Evolutionary conservation across 2,329 filamentous ascomycete species (phyloP).

Genomic region (Xylaria sp.): DNA sequence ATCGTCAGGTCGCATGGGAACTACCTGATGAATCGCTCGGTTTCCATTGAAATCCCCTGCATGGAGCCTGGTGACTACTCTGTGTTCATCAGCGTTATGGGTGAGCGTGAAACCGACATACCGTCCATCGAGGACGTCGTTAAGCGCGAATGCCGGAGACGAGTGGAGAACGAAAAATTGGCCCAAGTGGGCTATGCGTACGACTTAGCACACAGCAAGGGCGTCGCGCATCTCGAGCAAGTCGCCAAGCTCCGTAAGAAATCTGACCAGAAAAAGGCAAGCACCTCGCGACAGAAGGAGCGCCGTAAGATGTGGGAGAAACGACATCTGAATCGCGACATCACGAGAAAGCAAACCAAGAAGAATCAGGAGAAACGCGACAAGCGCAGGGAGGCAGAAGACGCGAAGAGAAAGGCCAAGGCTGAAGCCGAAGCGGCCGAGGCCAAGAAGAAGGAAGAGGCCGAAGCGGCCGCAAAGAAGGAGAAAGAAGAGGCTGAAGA

Average conservation of each 20-base stretch:
- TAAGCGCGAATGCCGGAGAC: conserved; percentile 50
- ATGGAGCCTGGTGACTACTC: conserved; percentile 60
- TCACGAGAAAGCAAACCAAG: conserved; percentile 44
- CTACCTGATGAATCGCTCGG: conserved; percentile 60
- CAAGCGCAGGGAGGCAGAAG: conserved; percentile 36
- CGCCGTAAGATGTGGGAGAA: conserved; percentile 54
- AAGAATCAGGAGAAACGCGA: conserved; percentile 44
- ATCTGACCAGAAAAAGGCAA: conserved; percentile 53
- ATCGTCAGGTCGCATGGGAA: conserved; percentile 62
- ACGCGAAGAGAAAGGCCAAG: conserved; percentile 46
- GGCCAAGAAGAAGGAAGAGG: conserved; percentile 35
- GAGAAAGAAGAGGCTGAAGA: conserved; percentile 33
- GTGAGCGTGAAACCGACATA: conserved; percentile 46
- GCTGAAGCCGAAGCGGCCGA: conserved; percentile 38
- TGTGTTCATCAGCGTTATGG: conserved; percentile 59
- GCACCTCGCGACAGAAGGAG: conserved; percentile 47
- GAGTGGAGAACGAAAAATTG: conserved; percentile 60
- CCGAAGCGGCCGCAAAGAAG: conserved; percentile 33
- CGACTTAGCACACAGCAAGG: conserved; percentile 63
- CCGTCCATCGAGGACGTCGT: conserved; percentile 60
- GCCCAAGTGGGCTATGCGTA: conserved; percentile 61
- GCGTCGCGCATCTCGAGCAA: conserved; percentile 53
- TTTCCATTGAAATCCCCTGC: conserved; percentile 59
- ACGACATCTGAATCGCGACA: conserved; percentile 44
- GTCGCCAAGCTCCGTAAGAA: conserved; percentile 53